Evolutionary conservation across 169 alveolate genomes (phyloP).

Genomic region (Eimeria acervulina): DNA sequence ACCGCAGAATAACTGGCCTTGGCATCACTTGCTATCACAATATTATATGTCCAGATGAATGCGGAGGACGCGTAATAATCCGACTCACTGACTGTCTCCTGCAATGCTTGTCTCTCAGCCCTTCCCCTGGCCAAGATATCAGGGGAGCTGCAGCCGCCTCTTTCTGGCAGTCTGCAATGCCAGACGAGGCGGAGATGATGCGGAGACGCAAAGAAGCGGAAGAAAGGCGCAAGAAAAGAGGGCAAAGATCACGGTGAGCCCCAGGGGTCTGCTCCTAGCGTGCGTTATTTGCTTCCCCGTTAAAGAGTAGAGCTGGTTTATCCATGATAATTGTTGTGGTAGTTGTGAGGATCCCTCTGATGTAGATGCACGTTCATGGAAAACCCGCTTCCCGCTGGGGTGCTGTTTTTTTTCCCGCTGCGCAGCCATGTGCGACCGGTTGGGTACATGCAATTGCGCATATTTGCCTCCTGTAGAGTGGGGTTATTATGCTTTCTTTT

Average conservation of each 20-base stretch:
- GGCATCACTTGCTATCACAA: neutral
- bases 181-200: constrained; percentile 83
- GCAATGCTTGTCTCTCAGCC: constrained; percentile 14
- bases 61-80: neutral
- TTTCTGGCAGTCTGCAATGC: constrained; percentile 83
- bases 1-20: neutral
- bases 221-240: constrained; percentile 74
- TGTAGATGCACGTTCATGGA: neutral
- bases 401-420: neutral
- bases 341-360: neutral
- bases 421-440: neutral
- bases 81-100: neutral
- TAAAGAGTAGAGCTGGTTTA: neutral
- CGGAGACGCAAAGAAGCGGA: constrained; percentile 80
- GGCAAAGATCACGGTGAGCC: constrained; percentile 66
- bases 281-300: neutral
- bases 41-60: neutral
- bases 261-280: neutral
- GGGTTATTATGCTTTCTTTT: neutral
- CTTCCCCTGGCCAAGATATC: constrained; percentile 74
- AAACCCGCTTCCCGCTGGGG: neutral
- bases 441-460: neutral
- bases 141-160: constrained; percentile 75
- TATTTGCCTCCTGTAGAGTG: neutral
- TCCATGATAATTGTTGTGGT: neutral